phyloP scores from a whole-genome alignment of 768 basidiomycete species.

The Harrya chromipes region DNA sequence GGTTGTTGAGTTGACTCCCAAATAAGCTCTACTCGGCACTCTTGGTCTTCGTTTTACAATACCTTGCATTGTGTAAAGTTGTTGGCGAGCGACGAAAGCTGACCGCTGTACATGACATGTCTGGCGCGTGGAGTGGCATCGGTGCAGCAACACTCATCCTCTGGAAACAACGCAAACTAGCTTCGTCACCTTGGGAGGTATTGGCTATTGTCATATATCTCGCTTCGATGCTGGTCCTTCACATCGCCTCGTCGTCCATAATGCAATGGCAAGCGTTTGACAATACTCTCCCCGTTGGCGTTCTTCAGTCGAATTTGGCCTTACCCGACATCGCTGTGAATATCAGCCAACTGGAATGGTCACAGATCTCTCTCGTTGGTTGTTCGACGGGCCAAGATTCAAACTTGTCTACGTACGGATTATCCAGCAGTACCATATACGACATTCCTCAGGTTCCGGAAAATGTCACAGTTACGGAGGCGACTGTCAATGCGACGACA shows the following conservation, averaged over 20 bases:
- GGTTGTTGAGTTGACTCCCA: background rate
- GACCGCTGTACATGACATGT: constrained; percentile 18
- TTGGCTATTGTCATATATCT: constrained; percentile 13
- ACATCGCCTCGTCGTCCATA: constrained; percentile 23
- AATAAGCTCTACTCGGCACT: constrained; percentile 15
- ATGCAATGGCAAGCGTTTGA: constrained; percentile 19
- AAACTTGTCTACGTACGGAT: no score
- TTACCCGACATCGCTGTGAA: background rate
- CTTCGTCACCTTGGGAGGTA: background rate
- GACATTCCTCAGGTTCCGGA: background rate
- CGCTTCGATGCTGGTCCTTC: constrained; percentile 14
- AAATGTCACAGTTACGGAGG: background rate
- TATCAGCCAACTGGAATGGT: background rate
- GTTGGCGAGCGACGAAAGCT: constrained; percentile 11
- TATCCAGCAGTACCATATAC: background rate
- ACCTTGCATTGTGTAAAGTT: constrained; percentile 7
- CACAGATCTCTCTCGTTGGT: background rate
- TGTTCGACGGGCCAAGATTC: background rate
- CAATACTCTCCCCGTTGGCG: background rate
- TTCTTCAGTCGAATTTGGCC: constrained; percentile 2
- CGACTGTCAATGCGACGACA: background rate
- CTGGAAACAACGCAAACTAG: constrained; percentile 21
- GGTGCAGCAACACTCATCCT: constrained; percentile 16
- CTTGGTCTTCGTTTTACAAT: constrained; percentile 16
- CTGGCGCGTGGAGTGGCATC: constrained; percentile 21